Evolutionary conservation across 2,329 filamentous ascomycete genomes (phyloP).

Genomic region (Ascochyta fabae): DNA sequence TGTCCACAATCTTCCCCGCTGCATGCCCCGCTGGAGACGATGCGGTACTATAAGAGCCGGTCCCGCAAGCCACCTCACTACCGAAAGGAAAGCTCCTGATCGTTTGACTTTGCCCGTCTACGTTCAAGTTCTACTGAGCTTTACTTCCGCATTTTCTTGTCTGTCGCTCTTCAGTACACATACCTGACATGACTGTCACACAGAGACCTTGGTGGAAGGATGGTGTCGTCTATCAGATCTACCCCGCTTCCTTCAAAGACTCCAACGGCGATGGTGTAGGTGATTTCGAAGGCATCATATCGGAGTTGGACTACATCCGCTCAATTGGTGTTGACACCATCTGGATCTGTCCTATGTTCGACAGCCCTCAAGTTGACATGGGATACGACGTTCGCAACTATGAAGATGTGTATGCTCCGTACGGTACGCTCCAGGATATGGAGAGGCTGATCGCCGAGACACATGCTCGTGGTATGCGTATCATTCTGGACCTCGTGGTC

Average conservation of each 20-base stretch:
- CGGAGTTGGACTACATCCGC: conserved; percentile 62
- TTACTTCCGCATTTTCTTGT: background rate
- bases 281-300: conserved; percentile 65
- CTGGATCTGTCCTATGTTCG: conserved; percentile 51
- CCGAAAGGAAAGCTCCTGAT: conserved; percentile 11
- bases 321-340: conserved; percentile 53
- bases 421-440: conserved; percentile 51
- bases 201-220: conserved; percentile 65
- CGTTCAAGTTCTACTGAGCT: conserved; percentile 4
- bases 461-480: conserved; percentile 46
- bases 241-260: conserved; percentile 67
- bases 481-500: conserved; percentile 51
- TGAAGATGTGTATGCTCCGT: conserved; percentile 48
- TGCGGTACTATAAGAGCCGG: conserved; percentile 11
- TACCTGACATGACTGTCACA: conserved; percentile 37
- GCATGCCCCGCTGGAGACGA: background rate
- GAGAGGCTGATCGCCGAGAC: conserved; percentile 46
- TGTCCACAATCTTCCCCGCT: conserved; percentile 3
- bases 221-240: conserved; percentile 66
- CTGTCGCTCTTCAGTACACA: conserved; percentile 1
- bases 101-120: conserved; percentile 17
- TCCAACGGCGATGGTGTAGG: conserved; percentile 63
- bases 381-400: conserved; percentile 51
- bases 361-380: conserved; percentile 56
- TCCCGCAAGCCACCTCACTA: conserved; percentile 13